Conservation (phyloP, 2,329 filamentous ascomycete species). For the Hirsutella rhossiliensis region DNA sequence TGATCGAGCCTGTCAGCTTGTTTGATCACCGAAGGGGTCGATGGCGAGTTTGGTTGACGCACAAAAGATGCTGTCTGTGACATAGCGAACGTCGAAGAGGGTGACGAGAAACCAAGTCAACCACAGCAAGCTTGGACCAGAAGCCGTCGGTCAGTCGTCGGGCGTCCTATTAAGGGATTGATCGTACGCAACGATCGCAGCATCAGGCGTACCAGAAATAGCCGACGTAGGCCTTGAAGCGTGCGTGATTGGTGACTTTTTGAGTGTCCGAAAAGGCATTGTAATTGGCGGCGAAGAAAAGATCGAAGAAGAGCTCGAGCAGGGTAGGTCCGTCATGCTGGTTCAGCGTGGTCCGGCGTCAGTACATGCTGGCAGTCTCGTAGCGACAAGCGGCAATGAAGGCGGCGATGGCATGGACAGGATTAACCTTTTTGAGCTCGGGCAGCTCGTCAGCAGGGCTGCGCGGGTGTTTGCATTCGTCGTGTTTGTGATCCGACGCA, state of each 20-base stretch:
- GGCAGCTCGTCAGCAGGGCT: neutral
- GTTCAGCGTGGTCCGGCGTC: neutral
- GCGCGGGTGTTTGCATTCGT: neutral
- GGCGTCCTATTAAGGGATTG: too few relatives aligned
- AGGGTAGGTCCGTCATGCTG: neutral
- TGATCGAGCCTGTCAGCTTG: neutral
- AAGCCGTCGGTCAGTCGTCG: neutral
- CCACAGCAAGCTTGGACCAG: conserved; percentile 39
- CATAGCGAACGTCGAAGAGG: conserved; percentile 54
- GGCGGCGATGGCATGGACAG: neutral
- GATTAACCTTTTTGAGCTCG: neutral
- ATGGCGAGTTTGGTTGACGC: neutral
- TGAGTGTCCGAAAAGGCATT: neutral
- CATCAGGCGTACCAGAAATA: conserved; percentile 17
- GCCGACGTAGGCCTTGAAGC: neutral
- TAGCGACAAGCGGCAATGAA: neutral
- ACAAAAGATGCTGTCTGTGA: conserved; percentile 50
- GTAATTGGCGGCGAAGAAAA: neutral
- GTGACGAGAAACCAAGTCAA: conserved; percentile 56
- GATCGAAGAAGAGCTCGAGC: neutral
- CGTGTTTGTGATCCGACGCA: neutral
- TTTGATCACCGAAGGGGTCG: neutral
- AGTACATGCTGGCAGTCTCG: neutral
- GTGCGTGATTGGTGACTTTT: neutral
- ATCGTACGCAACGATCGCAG: neutral